Base-by-base conservation (phyloP, 371 early-diverging fungal genomes). In the Mortierella sp. region DNA sequence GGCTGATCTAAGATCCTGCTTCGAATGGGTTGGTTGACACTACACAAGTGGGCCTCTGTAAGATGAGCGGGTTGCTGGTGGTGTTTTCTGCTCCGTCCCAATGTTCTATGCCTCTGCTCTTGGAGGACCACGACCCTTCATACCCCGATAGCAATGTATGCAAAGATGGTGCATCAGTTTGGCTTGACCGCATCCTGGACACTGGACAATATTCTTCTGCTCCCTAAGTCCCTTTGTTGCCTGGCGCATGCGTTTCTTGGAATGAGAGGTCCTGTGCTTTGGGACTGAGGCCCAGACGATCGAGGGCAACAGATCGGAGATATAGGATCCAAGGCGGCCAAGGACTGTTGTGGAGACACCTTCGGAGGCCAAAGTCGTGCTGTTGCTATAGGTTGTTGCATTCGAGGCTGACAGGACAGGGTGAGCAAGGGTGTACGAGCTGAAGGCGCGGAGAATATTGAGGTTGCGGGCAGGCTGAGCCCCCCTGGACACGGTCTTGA, bases 211-310 rank as follows among this genome's bases (percentile, higher is more conserved):
- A 63, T 94, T 91, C 42, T 87, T 82, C 56, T 88, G 86, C 73
- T 88, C 86, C 80, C 89, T 86, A 58, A 93, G 81, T 28, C 90
- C 91, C 79, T 93, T 94, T 79, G 90, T 92, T 34, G 92, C 85
- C 56, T 89, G 87, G 69, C 94, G 87, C 92, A 91, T 93, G 60
- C 94, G 91, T 79, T 94, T 93, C 80, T 91, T 93, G 41, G 91
- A 87, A 68, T 94, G 94, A 21, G 94, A 92, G 0, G 94, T 94
- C 81, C 91, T 89, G 84, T 91, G 90, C 81, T 94, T 94, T 26
- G 95, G 95, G 45, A 90, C 95, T n/a, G 83, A 54, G 0, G 93
- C 93, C 82, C 89, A 87, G 52, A 92, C 83, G 46, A 93, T 81
- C 13, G 87, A 76, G 6, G 78, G 78, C 30, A 76, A 24, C 55